Conservation (phyloP, 2,329 filamentous ascomycete genomes). For the Chaetomiaceae sp. region DNA sequence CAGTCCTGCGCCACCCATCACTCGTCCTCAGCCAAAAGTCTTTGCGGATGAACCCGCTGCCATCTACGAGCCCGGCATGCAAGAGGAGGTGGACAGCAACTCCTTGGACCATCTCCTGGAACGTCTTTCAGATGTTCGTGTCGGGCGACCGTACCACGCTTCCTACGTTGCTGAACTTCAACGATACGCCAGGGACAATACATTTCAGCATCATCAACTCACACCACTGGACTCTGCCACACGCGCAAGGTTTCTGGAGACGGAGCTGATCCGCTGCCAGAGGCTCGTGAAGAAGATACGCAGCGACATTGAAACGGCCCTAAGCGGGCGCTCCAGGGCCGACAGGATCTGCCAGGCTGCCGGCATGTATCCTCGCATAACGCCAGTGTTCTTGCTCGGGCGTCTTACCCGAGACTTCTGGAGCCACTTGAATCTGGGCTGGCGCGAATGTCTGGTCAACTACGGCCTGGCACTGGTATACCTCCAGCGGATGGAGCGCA, state of each 20-base stretch:
- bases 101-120: conserved; percentile 5
- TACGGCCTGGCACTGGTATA: conserved; percentile 40
- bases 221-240: neutral
- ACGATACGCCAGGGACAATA: neutral
- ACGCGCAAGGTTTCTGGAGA: neutral
- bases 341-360: conserved; percentile 10
- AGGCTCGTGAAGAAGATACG: neutral
- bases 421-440: conserved; percentile 32
- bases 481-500: conserved; percentile 40
- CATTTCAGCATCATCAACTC: neutral
- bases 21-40: conserved; percentile 4
- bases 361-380: conserved; percentile 29
- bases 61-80: neutral
- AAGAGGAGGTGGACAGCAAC: neutral
- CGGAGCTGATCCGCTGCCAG: conserved; percentile 4
- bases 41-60: too few relatives aligned
- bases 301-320: neutral
- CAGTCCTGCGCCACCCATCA: conserved; percentile 1
- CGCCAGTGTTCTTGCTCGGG: conserved; percentile 34
- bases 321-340: conserved; percentile 1
- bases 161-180: conserved; percentile 16
- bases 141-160: conserved; percentile 3
- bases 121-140: neutral
- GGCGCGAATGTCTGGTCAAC: conserved; percentile 29
- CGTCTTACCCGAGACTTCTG: conserved; percentile 31